Conservation (phyloP, 1,284 basidiomycete species). For the Puccinia coronata region DNA sequence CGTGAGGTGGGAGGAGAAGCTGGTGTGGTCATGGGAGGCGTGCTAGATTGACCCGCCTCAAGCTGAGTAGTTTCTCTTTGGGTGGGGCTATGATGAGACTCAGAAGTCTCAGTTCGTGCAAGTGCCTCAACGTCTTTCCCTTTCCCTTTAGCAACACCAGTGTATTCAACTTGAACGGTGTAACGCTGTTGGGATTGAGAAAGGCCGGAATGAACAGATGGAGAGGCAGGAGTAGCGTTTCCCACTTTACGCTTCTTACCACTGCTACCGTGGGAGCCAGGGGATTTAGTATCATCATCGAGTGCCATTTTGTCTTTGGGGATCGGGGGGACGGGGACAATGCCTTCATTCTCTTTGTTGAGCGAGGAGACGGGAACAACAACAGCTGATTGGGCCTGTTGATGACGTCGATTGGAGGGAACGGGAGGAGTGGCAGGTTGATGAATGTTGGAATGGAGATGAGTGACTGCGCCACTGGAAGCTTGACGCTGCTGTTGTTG, state of each 20-base stretch:
- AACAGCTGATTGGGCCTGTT: slow-evolving; percentile 45
- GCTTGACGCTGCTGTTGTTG: slow-evolving; percentile 46
- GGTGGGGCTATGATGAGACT: neutral
- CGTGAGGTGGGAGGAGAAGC: neutral
- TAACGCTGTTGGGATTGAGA: slow-evolving; percentile 41
- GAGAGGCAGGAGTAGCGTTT: neutral
- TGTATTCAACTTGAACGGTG: slow-evolving; percentile 50
- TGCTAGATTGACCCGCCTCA: neutral
- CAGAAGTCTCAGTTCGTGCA: neutral
- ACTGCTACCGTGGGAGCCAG: neutral
- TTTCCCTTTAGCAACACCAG: slow-evolving; percentile 21
- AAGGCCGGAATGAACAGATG: neutral
- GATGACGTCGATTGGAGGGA: slow-evolving; percentile 11
- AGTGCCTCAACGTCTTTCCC: slow-evolving; percentile 1
- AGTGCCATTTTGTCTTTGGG: slow-evolving; percentile 4
- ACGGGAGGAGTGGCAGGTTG: neutral
- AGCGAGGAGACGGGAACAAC: slow-evolving; percentile 23
- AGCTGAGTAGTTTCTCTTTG: neutral
- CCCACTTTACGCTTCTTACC: slow-evolving; percentile 42
- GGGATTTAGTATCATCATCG: slow-evolving; percentile 9
- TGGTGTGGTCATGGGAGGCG: neutral
- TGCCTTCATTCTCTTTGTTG: slow-evolving; percentile 42
- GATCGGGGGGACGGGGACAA: neutral
- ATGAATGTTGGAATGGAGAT: slow-evolving; percentile 18
- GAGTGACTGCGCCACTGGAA: slow-evolving; percentile 21